These are phyloP conservation scores for Paecilomyces sp. DNA, from an alignment of 2,329 filamentous ascomycete species.

Conservation along the genomic window DNA sequence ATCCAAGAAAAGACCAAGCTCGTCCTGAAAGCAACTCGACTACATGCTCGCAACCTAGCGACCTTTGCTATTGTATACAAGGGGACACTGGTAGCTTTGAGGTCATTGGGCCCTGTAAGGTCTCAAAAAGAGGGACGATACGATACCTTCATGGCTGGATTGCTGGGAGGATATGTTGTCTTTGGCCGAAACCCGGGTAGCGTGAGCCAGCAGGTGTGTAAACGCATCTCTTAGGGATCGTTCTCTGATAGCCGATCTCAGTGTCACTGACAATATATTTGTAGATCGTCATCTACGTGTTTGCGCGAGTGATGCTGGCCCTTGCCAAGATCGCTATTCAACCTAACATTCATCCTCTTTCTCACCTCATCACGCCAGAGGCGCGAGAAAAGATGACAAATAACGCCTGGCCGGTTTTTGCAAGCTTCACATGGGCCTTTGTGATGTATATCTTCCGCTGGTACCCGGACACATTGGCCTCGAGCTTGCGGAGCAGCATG, in stretches of 20 bases:
- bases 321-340: conserved; percentile 77
- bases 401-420: conserved; percentile 89
- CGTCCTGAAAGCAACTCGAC: conserved; percentile 77
- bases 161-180: conserved; percentile 85
- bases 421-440: conserved; percentile 79
- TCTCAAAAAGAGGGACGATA: conserved; percentile 58
- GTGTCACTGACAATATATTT: background rate
- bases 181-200: conserved; percentile 76
- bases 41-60: conserved; percentile 86
- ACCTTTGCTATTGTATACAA: conserved; percentile 92
- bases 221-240: background rate
- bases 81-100: conserved; percentile 66
- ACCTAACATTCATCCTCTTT: conserved; percentile 39
- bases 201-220: conserved; percentile 64
- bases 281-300: conserved; percentile 95
- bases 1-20: conserved; percentile 70
- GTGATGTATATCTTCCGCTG: conserved; percentile 95
- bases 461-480: conserved; percentile 86
- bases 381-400: conserved; percentile 47
- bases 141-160: conserved; percentile 79
- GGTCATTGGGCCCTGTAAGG: conserved; percentile 42
- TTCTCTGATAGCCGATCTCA: background rate
- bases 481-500: conserved; percentile 91
- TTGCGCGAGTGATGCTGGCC: conserved; percentile 80
- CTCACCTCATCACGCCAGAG: conserved; percentile 36